phyloP scores from a whole-genome alignment of 192 early-diverging fungal genomes.

The Chytriomyces hyalinus region DNA sequence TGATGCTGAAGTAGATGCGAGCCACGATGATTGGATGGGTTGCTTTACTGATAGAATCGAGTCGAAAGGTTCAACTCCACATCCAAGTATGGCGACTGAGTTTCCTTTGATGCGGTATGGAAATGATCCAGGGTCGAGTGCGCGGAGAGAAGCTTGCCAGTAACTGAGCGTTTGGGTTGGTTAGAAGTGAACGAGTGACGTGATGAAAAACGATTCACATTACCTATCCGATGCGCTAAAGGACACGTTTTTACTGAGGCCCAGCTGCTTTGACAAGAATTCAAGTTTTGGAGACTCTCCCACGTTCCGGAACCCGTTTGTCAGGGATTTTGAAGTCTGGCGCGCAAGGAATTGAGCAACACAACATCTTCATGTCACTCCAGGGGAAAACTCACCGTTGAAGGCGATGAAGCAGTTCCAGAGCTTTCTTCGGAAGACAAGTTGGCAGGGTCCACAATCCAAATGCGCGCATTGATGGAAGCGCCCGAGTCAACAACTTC shows the following conservation, averaged over 20 bases:
- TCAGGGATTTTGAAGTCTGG: constrained; percentile 20
- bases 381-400: neutral
- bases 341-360: neutral
- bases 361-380: neutral
- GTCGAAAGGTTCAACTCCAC: neutral
- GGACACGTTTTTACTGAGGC: neutral
- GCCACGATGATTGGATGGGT: neutral
- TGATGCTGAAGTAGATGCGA: neutral
- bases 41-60: neutral
- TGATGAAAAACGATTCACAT: neutral
- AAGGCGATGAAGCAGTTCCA: constrained; percentile 20
- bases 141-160: constrained; percentile 2
- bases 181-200: neutral
- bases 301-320: constrained; percentile 13
- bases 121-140: neutral
- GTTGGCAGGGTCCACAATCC: constrained; percentile 16
- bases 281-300: constrained; percentile 16
- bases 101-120: constrained; percentile 14
- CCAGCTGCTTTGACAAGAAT: neutral
- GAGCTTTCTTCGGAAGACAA: constrained; percentile 9
- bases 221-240: neutral
- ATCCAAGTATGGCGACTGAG: constrained; percentile 22
- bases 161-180: constrained; percentile 3
- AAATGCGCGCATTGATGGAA: neutral
- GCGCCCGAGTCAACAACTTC: neutral